These are phyloP conservation scores for Oxytropis ochrocephala DNA, from an alignment of 306 rosid genomes.

Conservation along the genomic window DNA sequence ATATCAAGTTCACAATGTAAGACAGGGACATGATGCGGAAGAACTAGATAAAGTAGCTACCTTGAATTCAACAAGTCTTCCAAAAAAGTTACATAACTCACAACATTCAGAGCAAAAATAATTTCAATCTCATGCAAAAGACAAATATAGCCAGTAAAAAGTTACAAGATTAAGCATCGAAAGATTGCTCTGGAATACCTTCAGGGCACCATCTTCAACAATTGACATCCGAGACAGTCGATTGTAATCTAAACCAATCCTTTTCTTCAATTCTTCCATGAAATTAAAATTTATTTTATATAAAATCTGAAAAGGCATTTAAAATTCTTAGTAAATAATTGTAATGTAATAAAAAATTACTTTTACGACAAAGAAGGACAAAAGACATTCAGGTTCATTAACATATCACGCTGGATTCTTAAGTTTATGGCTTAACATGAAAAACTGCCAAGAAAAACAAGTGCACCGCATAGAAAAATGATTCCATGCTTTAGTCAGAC, in stretches of 20 bases:
- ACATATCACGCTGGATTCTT: neutral
- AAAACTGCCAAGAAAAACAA: conserved; percentile 5
- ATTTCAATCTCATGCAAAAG: neutral
- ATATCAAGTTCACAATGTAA: neutral
- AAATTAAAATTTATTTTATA: conserved; percentile 50
- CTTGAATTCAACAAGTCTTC: neutral
- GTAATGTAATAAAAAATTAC: neutral
- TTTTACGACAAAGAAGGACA: neutral
- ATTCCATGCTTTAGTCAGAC: conserved; percentile 6
- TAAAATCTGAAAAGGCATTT: conserved; percentile 45
- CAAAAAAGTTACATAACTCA: neutral
- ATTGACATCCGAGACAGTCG: conserved; percentile 64
- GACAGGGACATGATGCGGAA: neutral
- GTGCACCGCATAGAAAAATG: conserved; percentile 13
- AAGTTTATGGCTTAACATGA: neutral
- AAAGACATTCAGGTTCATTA: neutral
- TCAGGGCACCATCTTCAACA: conserved; percentile 61
- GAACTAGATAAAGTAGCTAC: neutral
- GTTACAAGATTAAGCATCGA: conserved; percentile 9
- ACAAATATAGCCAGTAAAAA: neutral
- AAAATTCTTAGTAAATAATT: conserved; percentile 14
- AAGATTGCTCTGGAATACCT: conserved; percentile 37
- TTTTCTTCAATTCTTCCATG: conserved; percentile 64
- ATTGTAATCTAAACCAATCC: conserved; percentile 60
- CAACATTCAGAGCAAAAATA: neutral